Evolutionary conservation across 257 asterid genomes (phyloP), one percentile per base, ranked within the genome.

Genomic region (Jacaranda copaia): DNA sequence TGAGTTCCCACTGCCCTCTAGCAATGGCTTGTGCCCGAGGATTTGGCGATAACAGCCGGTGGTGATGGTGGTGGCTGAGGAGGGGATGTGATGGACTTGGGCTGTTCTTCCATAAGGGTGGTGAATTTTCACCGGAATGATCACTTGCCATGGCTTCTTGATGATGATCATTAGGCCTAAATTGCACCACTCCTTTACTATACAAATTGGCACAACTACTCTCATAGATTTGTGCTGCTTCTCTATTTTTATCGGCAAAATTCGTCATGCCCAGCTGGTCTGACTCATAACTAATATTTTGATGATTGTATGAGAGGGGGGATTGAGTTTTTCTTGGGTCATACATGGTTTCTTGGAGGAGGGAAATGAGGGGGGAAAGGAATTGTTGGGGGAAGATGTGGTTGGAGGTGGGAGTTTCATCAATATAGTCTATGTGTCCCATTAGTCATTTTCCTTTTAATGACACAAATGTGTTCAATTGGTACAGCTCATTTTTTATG

Each of bases 1-100:
- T 93, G 4, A 91, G 97, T 60, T 93, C 98, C 87, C 83, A 78
- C 80, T 88, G 94, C 13, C 97, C 97, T 68, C 88, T 86, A 0
- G 85, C 93, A 51, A 93, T 93, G n/a, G 96, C 97, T 5, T 86
- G 85, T n/a, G 93, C 73, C 72, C 90, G 86, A 0, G 96, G 83
- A 45, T 77, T 78, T 20, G 90, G 88, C 13, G 95, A 84, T 7
- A 79, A 11, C 11, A 79, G 57, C 25, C 88, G 63, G 65, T 71
- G 59, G 68, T 71, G 14, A 6, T 16, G 60, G 45, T 60, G 83
- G 68, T 42, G 71, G 40, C 72, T 61, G 19, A 80, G 80, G 35
- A 85, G 84, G 0, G 86, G 89, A 1, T 65, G 83, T 0, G 85
- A 78, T 35, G 93, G 90, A 25, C 87, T 77, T 0, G 83, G 85